phyloP scores from a whole-genome alignment of 2,329 filamentous ascomycete species.

The Neoarthrinium moseri region DNA sequence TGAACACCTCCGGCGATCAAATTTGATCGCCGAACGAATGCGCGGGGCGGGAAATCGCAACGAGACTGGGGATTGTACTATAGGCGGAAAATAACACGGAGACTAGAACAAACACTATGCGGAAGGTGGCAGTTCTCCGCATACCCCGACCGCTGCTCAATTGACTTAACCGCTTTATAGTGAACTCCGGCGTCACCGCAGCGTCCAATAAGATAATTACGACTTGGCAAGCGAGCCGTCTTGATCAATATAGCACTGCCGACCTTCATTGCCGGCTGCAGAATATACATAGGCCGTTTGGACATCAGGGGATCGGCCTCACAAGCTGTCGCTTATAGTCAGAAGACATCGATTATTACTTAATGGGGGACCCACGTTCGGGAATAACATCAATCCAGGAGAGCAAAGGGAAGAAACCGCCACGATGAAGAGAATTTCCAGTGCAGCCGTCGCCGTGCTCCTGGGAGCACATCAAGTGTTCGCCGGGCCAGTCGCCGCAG shows the following conservation, averaged over 20 bases:
- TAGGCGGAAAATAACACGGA: too few species aligned
- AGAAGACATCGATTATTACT: too few species aligned
- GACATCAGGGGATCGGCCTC: too few species aligned
- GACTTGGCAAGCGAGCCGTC: too few species aligned
- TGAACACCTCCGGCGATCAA: neutral
- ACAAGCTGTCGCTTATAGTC: too few species aligned
- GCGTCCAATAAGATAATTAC: neutral
- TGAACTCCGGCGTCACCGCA: neutral
- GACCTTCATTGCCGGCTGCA: neutral
- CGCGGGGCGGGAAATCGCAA: too few species aligned
- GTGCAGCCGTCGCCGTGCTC: neutral
- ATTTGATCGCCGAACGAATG: too few species aligned
- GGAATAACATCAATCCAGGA: too few species aligned
- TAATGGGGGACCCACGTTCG: too few species aligned
- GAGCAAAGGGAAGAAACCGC: too few species aligned
- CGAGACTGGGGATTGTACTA: too few species aligned
- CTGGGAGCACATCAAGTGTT: neutral
- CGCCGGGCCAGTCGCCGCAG: neutral
- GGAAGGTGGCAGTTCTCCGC: neutral
- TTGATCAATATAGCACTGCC: neutral
- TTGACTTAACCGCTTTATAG: neutral
- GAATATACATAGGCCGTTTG: neutral
- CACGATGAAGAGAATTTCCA: neutral
- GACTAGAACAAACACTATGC: too few species aligned
- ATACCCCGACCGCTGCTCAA: neutral